Base-by-base conservation (phyloP, 1,284 basidiomycete genomes). In the Microbotryum saponariae region DNA sequence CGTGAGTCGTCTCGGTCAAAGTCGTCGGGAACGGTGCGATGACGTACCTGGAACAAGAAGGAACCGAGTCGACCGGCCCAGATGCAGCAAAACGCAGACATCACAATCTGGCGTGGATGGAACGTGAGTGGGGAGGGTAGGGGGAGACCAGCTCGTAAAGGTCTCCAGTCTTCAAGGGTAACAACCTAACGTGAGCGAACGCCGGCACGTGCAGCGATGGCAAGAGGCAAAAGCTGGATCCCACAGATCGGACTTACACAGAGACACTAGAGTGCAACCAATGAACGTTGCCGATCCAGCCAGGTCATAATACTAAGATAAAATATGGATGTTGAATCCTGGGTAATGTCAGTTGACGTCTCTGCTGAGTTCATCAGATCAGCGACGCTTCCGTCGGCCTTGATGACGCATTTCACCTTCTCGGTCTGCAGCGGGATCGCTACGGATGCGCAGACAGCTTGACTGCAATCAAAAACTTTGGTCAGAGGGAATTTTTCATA, bases 21-120 rank as follows among this genome's bases (percentile, higher is more conserved):
- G 42, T 44, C 9, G 31, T 31, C 31, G 31, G 45, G n/a, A 47
- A 37, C 25, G 51, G 21, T 51, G 18, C 33, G 46, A 29, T 18
- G 23, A 20, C n/a, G 12, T 16, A 48, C 48, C 20, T 25, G 27
- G 58, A 37, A 23, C 20, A 49, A 37, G 7, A 46, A 56, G 74
- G 49, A 80, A 37, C 86, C 87, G 2, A 89, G 78, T 27, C 87
- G 75, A 0, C 78, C 73, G 14, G 80, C 81, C 87, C 86, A 89
- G 10, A 86, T 71, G 6, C 79, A 76, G 27, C 80, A 76, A 50
- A 82, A 80, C 8, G 78, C 80, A 59, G 75, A 82, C 60, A 85
- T 70, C 42, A 86, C 71, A n/a, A 84, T 68, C 72, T 86, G 85
- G 18, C 85, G 76, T 1, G 83, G 81, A 18, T 82, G 81, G 66